A percentile compares a stretch with the other conserved stretches of the same genome.
These are phyloP conservation scores for Phytophthora kernoviae DNA, from an alignment of 352 stramenopile genomes.

Conservation along the genomic window DNA sequence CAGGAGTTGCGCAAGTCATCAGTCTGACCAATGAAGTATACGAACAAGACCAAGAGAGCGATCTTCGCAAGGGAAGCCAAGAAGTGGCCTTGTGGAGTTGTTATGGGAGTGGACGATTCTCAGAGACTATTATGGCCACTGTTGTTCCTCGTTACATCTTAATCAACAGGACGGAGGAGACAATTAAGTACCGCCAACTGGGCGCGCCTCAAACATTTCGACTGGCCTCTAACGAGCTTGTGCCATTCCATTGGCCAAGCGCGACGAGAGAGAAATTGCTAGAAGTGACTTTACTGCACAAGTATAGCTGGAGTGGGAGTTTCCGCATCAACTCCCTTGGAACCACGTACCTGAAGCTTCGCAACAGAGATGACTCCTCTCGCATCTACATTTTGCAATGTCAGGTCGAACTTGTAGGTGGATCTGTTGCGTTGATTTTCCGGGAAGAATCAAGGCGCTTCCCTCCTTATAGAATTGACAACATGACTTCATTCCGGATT, in stretches of 20 bases:
- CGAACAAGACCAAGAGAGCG: slow-evolving; percentile 61
- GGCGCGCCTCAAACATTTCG: slow-evolving; percentile 77
- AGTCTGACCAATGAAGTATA: slow-evolving; percentile 77
- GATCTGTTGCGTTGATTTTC: slow-evolving; percentile 86
- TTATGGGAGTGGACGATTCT: slow-evolving; percentile 82
- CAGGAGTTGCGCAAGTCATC: slow-evolving; percentile 85
- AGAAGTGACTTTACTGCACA: slow-evolving; percentile 84
- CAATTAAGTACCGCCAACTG: slow-evolving; percentile 86
- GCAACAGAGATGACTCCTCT: slow-evolving; percentile 65
- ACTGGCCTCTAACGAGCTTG: slow-evolving; percentile 72
- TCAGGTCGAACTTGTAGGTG: slow-evolving; percentile 86
- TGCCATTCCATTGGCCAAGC: slow-evolving; percentile 88
- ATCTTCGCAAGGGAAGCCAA: slow-evolving; percentile 69
- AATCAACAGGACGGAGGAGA: slow-evolving; percentile 86
- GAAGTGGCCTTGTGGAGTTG: slow-evolving; percentile 87
- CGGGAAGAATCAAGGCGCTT: slow-evolving; percentile 86
- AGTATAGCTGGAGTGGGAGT: slow-evolving; percentile 85
- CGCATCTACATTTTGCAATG: slow-evolving; percentile 90
- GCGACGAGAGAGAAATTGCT: slow-evolving; percentile 76
- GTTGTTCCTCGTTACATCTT: slow-evolving; percentile 88
- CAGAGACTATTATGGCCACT: slow-evolving; percentile 87
- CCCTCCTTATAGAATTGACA: slow-evolving; percentile 91
- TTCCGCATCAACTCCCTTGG: slow-evolving; percentile 88
- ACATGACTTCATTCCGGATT: slow-evolving; percentile 91
- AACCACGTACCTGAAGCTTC: slow-evolving; percentile 88